Percentiles rank a stretch among this genome's conserved stretches.
Evolutionary conservation across 768 basidiomycete genomes (phyloP).

Genomic region (Pleurotus giganteus): DNA sequence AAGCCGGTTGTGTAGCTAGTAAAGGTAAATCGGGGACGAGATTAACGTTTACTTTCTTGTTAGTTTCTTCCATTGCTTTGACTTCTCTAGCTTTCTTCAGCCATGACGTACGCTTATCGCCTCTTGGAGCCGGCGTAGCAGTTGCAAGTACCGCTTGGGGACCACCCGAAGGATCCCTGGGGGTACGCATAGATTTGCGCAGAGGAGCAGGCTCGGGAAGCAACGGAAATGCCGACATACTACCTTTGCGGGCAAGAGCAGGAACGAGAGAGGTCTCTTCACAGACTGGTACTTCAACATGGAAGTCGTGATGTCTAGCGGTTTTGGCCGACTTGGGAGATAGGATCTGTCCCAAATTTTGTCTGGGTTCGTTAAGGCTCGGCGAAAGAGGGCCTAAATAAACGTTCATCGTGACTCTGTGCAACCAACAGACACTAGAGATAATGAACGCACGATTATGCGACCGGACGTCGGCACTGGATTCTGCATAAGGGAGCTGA

Average conservation of each 20-base stretch:
- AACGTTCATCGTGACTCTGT: too few species aligned
- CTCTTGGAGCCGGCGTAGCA: constrained; percentile 23
- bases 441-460: too few species aligned
- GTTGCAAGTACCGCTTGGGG: constrained; percentile 26
- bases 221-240: constrained; percentile 50
- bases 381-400: too few species aligned
- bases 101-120: constrained; percentile 78
- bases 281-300: constrained; percentile 29
- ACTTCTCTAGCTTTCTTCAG: constrained; percentile 73
- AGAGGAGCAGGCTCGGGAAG: constrained; percentile 64
- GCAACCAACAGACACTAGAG: too few species aligned
- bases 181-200: constrained; percentile 60
- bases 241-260: constrained; percentile 32
- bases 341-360: not conserved
- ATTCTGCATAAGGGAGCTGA: constrained; percentile 4
- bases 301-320: constrained; percentile 17
- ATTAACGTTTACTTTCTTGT: constrained; percentile 29
- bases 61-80: constrained; percentile 60
- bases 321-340: constrained; percentile 3
- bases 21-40: constrained; percentile 14
- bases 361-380: not conserved
- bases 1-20: not conserved
- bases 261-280: constrained; percentile 23
- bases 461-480: not conserved
- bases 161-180: constrained; percentile 42